These are phyloP conservation scores for Fusarium solani-melongenae DNA, from an alignment of 2,329 filamentous ascomycete genomes.

Conservation along the genomic window DNA sequence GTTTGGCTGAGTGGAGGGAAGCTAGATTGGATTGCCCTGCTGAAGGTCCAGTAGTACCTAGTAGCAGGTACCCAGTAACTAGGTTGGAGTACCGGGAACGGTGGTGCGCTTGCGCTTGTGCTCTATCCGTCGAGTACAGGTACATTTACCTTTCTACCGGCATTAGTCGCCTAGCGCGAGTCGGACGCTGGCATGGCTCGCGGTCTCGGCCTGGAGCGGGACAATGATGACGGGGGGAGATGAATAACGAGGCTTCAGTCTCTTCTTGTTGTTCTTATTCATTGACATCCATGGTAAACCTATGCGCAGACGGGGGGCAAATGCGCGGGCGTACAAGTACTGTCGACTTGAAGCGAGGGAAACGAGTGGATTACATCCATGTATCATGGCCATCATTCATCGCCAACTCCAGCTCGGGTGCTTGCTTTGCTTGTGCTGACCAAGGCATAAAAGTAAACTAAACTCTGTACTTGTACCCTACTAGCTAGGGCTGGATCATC, in stretches of 20 bases:
- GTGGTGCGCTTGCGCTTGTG: conserved; percentile 12
- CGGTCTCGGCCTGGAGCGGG: conserved; percentile 27
- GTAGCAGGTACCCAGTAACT: not conserved
- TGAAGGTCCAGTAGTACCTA: not conserved
- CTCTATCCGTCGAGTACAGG: conserved; percentile 23
- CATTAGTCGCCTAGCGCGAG: conserved; percentile 10
- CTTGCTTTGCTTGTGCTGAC: conserved; percentile 18
- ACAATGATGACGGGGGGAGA: conserved; percentile 9
- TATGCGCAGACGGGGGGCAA: not conserved
- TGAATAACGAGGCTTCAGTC: not conserved
- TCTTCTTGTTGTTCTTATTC: not conserved
- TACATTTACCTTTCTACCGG: conserved; percentile 29
- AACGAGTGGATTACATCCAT: not conserved
- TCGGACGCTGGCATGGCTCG: conserved; percentile 21
- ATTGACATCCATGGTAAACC: conserved; percentile 18
- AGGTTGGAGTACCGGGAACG: conserved; percentile 21
- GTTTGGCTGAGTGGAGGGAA: conserved; percentile 20
- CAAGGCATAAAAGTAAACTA: conserved; percentile 13
- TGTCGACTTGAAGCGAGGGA: not conserved
- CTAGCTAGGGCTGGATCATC: conserved; percentile 30
- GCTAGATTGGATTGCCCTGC: conserved; percentile 9
- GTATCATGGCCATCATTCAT: not conserved
- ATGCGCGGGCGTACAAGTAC: not conserved
- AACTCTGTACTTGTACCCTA: not conserved
- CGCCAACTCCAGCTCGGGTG: not conserved